phyloP scores from a whole-genome alignment of 169 alveolate species.

The Neospora caninum region DNA sequence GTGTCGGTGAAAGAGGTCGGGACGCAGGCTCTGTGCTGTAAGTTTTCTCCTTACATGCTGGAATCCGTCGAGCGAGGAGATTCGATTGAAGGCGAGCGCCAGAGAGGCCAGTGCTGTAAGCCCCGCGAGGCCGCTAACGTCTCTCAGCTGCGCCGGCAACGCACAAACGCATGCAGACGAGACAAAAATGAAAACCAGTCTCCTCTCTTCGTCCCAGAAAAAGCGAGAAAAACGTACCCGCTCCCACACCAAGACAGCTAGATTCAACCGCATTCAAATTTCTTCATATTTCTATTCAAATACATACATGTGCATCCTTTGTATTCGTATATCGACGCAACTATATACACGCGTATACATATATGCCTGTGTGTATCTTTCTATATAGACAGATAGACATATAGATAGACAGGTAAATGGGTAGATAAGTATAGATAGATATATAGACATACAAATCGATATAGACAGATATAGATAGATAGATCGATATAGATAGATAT shows the following conservation, averaged over 20 bases:
- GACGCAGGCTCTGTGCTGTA: too few relatives aligned
- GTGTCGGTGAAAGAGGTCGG: too few relatives aligned
- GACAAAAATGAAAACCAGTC: too few relatives aligned
- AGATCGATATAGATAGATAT: not conserved
- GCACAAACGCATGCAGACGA: not conserved
- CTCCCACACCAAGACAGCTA: too few relatives aligned
- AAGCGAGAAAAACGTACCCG: not conserved
- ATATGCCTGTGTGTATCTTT: not conserved
- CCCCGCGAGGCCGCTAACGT: not conserved
- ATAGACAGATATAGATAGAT: not conserved
- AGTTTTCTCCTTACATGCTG: not conserved
- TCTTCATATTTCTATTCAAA: not conserved
- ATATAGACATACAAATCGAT: not conserved
- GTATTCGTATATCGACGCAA: not conserved
- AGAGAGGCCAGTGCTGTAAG: not conserved
- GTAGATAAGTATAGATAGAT: not conserved
- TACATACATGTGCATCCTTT: not conserved
- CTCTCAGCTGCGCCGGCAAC: not conserved
- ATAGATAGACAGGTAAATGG: not conserved
- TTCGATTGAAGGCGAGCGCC: constrained; percentile 20
- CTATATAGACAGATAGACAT: not conserved
- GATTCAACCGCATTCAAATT: not conserved
- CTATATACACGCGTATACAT: not conserved
- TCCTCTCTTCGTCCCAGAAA: too few relatives aligned
- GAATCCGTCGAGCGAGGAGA: not conserved